phyloP scores from a whole-genome alignment of 805 yeast species.

The Maudiozyma pseudohumilis region DNA sequence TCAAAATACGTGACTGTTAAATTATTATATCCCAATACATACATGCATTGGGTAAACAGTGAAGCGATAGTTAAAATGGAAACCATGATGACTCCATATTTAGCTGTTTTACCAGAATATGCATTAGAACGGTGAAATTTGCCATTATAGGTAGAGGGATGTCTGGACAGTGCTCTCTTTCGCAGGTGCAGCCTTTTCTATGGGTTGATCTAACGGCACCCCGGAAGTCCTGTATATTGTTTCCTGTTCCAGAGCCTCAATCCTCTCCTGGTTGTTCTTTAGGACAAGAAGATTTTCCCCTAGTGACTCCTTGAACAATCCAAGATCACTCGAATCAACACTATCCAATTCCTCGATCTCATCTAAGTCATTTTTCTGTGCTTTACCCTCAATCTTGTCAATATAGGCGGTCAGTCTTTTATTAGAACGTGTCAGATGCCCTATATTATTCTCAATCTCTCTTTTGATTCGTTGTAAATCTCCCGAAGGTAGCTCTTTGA shows the following conservation, averaged over 20 bases:
- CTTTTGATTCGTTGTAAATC: conserved; percentile 29
- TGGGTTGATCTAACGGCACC: too few species aligned
- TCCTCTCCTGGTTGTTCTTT: conserved; percentile 38
- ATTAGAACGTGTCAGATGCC: conserved; percentile 44
- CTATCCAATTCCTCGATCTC: conserved; percentile 28
- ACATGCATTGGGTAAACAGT: too few species aligned
- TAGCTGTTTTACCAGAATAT: too few species aligned
- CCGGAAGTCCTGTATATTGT: conserved; percentile 30
- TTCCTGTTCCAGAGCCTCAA: conserved; percentile 39
- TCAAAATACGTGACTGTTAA: too few species aligned
- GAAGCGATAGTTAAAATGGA: too few species aligned
- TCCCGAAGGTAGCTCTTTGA: conserved; percentile 43
- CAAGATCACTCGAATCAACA: conserved; percentile 36
- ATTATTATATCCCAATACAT: too few species aligned
- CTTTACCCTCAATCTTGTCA: conserved; percentile 22
- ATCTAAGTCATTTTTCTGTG: conserved; percentile 25
- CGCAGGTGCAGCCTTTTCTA: too few species aligned
- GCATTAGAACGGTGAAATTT: too few species aligned
- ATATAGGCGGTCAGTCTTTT: conserved; percentile 36
- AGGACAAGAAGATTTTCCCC: conserved; percentile 49
- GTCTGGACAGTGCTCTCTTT: too few species aligned
- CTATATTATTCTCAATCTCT: conserved; percentile 34
- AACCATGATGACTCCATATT: too few species aligned
- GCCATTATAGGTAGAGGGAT: too few species aligned
- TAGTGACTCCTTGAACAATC: conserved; percentile 44